These are phyloP conservation scores for Arabidopsis suecica DNA, from an alignment of 345 rosid genomes.

Conservation along the genomic window DNA sequence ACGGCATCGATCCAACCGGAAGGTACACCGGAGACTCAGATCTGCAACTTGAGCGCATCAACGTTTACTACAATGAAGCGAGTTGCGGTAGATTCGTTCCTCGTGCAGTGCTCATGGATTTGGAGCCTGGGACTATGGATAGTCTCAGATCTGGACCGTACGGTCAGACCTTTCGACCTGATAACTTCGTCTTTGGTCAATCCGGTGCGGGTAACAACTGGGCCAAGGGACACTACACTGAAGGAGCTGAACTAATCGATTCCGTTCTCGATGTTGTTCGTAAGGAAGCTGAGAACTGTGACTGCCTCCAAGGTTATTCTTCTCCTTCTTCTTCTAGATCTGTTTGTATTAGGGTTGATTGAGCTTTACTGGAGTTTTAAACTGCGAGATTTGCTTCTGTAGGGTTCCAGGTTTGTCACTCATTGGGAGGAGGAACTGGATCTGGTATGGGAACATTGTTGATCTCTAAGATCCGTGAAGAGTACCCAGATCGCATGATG, in stretches of 20 bases:
- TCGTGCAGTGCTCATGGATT: slow-evolving; percentile 38
- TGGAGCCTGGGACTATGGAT: slow-evolving; percentile 41
- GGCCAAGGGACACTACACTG: slow-evolving; percentile 30
- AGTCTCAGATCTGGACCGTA: slow-evolving; percentile 39
- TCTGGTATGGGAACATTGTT: slow-evolving; percentile 41
- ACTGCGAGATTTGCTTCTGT: not conserved
- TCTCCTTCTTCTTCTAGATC: slow-evolving; percentile 4
- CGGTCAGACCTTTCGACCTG: slow-evolving; percentile 39
- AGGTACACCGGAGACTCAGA: slow-evolving; percentile 35
- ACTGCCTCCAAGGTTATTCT: slow-evolving; percentile 30
- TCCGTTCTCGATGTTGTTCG: slow-evolving; percentile 35
- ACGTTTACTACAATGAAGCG: slow-evolving; percentile 35
- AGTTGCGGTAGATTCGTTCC: slow-evolving; percentile 40
- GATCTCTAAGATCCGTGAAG: slow-evolving; percentile 40
- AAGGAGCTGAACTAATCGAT: slow-evolving; percentile 35
- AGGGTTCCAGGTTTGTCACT: slow-evolving; percentile 40
- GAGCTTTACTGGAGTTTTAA: not conserved
- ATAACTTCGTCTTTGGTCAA: slow-evolving; percentile 39
- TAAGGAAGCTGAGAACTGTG: slow-evolving; percentile 41
- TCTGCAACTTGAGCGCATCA: slow-evolving; percentile 34
- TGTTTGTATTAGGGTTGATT: not conserved
- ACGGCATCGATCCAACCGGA: slow-evolving; percentile 38
- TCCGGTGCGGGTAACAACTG: slow-evolving; percentile 35
- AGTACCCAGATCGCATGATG: slow-evolving; percentile 41
- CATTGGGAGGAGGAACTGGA: slow-evolving; percentile 42